Conservation (phyloP, 495 filamentous ascomycete species). For the Penicillium crystallinum region DNA sequence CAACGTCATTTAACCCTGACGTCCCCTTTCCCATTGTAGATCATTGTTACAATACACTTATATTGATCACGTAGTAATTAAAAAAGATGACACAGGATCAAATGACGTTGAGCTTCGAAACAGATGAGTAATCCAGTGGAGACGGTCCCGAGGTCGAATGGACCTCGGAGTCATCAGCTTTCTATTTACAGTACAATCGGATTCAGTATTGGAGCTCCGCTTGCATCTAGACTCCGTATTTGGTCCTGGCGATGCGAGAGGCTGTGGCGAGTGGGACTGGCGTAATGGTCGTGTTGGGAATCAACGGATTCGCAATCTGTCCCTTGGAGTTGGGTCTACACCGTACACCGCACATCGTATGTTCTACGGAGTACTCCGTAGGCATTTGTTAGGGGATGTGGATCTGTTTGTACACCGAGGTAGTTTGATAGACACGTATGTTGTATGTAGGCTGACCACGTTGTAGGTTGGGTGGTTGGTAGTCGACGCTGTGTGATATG, state of each 20-base stretch:
- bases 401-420: neutral
- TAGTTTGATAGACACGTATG: neutral
- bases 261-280: neutral
- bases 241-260: neutral
- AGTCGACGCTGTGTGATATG: neutral
- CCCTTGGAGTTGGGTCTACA: neutral
- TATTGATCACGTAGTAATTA: neutral
- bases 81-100: neutral
- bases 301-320: conserved; percentile 5
- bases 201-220: neutral
- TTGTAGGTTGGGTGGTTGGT: neutral
- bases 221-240: conserved; percentile 1
- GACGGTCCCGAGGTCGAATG: neutral
- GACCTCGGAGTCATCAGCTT: neutral
- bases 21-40: neutral
- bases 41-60: neutral
- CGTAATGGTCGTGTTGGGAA: conserved; percentile 5
- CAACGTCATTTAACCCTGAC: conserved; percentile 3
- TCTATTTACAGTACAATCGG: conserved; percentile 1
- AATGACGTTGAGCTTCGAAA: conserved; percentile 5
- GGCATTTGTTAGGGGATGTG: neutral
- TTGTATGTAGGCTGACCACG: neutral
- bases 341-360: neutral
- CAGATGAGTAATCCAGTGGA: conserved; percentile 5
- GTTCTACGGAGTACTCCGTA: neutral